A percentile compares a stretch with the other conserved stretches of the same genome.
Evolutionary conservation across 2,329 filamentous ascomycete genomes (phyloP).

Genomic region (Aphanoascus verrucosus): DNA sequence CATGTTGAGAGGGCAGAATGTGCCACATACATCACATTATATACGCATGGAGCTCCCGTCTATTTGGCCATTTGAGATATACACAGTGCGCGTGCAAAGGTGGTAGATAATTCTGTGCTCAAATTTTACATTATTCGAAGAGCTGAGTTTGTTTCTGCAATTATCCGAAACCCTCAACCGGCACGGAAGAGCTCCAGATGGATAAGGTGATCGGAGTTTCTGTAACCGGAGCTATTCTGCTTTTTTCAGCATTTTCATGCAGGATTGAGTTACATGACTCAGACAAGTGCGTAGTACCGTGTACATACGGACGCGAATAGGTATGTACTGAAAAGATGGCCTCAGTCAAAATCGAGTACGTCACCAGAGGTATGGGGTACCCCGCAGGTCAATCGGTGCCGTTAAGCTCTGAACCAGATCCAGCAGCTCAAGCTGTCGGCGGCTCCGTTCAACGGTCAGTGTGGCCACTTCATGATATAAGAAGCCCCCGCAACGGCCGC

Average conservation of each 20-base stretch:
- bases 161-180: not conserved
- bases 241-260: too few species aligned
- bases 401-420: not conserved
- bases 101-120: too few species aligned
- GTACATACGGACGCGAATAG: not conserved
- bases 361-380: slow-evolving; percentile 1
- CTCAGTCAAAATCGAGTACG: not conserved
- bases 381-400: not conserved
- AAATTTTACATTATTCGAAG: too few species aligned
- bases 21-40: not conserved
- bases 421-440: not conserved
- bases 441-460: not conserved
- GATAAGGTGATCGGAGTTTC: too few species aligned
- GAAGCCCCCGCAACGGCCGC: not conserved
- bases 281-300: not conserved
- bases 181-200: not conserved
- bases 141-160: not conserved
- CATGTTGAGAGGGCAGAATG: not conserved
- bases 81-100: too few species aligned
- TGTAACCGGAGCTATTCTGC: too few species aligned
- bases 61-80: too few species aligned
- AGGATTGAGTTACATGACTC: not conserved
- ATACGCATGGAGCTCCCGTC: not conserved
- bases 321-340: not conserved
- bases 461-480: not conserved